phyloP scores from a whole-genome alignment of 805 yeast genomes.

The Suhomyces emberorum region DNA sequence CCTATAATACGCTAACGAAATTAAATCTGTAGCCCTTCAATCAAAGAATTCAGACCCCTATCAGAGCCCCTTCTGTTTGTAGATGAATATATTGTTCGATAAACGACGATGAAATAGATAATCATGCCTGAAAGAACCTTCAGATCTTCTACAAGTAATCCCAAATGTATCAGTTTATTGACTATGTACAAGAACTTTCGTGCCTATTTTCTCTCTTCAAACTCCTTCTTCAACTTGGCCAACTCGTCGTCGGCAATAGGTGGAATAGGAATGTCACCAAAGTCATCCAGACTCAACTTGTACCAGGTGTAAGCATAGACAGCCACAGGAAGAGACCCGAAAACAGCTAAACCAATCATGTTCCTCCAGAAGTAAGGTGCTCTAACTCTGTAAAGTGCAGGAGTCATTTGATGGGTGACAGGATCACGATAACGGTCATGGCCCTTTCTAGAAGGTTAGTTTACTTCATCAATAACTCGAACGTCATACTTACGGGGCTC shows the following conservation, averaged over 20 bases:
- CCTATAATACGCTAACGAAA: too few relatives aligned
- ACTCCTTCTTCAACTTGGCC: slow-evolving; percentile 67
- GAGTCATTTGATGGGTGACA: slow-evolving; percentile 81
- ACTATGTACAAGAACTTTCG: too few relatives aligned
- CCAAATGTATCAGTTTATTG: too few relatives aligned
- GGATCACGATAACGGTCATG: slow-evolving; percentile 54
- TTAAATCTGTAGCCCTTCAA: too few relatives aligned
- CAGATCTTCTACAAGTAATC: too few relatives aligned
- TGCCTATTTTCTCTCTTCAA: slow-evolving; percentile 42
- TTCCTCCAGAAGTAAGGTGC: slow-evolving; percentile 81
- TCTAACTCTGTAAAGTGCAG: slow-evolving; percentile 89
- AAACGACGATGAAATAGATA: too few relatives aligned
- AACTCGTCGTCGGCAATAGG: slow-evolving; percentile 81
- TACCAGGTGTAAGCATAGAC: slow-evolving; percentile 65
- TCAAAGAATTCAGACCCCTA: too few relatives aligned
- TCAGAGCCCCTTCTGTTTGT: too few relatives aligned
- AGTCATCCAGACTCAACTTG: slow-evolving; percentile 72
- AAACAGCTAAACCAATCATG: slow-evolving; percentile 54
- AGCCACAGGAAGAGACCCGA: slow-evolving; percentile 64
- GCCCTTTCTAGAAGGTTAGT: slow-evolving; percentile 29
- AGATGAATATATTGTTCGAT: too few relatives aligned
- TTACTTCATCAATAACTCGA: too few relatives aligned
- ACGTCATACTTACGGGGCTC: slow-evolving; percentile 17
- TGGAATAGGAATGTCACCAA: slow-evolving; percentile 90
- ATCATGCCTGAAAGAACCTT: too few relatives aligned